A percentile compares a stretch with the other conserved stretches of the same genome.
phyloP scores from a whole-genome alignment of 495 filamentous ascomycete genomes.

The Cenococcum geophilum region DNA sequence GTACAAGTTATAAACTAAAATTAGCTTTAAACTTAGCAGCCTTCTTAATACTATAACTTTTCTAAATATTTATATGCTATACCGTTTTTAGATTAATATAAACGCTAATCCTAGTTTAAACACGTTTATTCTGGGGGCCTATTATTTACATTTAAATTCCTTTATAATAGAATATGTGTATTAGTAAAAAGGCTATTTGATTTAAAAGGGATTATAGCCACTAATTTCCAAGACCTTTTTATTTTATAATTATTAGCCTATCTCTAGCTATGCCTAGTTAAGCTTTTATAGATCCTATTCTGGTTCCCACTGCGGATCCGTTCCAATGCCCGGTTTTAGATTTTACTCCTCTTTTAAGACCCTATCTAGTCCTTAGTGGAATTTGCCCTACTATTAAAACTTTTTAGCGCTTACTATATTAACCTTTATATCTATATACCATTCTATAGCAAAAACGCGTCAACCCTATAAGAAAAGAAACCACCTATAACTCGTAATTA shows the following conservation, averaged over 20 bases:
- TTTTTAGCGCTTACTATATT: too few relatives aligned
- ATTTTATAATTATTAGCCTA: background rate
- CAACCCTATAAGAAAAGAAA: too few relatives aligned
- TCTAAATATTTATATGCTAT: background rate
- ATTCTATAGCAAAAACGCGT: too few relatives aligned
- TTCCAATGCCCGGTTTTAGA: too few relatives aligned
- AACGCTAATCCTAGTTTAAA: background rate
- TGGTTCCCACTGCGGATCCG: background rate
- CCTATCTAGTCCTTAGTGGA: too few relatives aligned
- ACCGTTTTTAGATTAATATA: background rate
- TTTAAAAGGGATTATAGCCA: conserved; percentile 2
- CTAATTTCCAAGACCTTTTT: too few relatives aligned
- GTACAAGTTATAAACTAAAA: background rate
- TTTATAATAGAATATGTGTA: background rate
- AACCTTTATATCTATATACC: too few relatives aligned
- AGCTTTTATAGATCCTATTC: background rate
- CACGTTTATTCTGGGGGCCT: too few relatives aligned
- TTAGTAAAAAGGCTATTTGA: background rate
- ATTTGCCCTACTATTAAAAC: too few relatives aligned
- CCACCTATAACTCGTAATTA: too few relatives aligned
- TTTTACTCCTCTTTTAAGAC: too few relatives aligned
- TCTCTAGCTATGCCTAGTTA: conserved; percentile 7
- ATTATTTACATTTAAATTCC: background rate
- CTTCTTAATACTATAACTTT: background rate
- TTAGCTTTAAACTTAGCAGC: background rate